Evolutionary conservation across 179 eudicot genomes (phyloP), one percentile per base, ranked within the genome.

Genomic region (Vitellaria paradoxa): DNA sequence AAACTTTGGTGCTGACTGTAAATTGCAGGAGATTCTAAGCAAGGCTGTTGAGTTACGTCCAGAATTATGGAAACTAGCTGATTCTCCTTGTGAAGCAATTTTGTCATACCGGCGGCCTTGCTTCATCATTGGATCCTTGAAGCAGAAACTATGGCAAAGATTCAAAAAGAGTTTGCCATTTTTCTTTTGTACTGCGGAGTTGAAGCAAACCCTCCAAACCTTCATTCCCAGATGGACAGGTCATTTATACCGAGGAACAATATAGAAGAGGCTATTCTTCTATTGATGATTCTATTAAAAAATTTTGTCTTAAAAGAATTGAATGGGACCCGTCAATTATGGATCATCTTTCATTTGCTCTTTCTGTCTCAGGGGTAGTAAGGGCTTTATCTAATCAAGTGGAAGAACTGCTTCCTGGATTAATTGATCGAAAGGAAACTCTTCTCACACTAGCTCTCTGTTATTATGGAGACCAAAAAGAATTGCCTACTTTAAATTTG

Each of bases 241-340:
- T 86, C 91, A 46, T 95, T 82, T 87, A 88, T 88, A 66, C 99
- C 99, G 60, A 86, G 76, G 81, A 90, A 83, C 81, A 93, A 87
- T 74, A 77, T 86, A 65, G 99, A 95, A 84, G 99, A 95, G 88
- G 95, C 97, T 50, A 89, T 87, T 79, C 92, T 95, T 74, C 82
- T 93, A 46, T 84, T 95, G 64, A 83, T 90, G 84, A 83, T 95
- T 77, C 84, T 93, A 23, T 68, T 88, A 57, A 89, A 81, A 95
- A 93, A 86, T 78, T 82, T 49, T 75, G 72, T 59, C 81, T 86
- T 17, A 82, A 83, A 71, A 81, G 72, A 64, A 90, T 93, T 69
- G 90, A 87, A 82, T 91, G 99, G 98, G 99, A 95, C 66, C 93
- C 99, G 6, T 92, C 93, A 24, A 76, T 95, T 76, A 42, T 93